A percentile compares a stretch with the other conserved stretches of the same genome.
phyloP scores from a whole-genome alignment of 2,329 filamentous ascomycete species.

The Acrocalymma vagum region DNA sequence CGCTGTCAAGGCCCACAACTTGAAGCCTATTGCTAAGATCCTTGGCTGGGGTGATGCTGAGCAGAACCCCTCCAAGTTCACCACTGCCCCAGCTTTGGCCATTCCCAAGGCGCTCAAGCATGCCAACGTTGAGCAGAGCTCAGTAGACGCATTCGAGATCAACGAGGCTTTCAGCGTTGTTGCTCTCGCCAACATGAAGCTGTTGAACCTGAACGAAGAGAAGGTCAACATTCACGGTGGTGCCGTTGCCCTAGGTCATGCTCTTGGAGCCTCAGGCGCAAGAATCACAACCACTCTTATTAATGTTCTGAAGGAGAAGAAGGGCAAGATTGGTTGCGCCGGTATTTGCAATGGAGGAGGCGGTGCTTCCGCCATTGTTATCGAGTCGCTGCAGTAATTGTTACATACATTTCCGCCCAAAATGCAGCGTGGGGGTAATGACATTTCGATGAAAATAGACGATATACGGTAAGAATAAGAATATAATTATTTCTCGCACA shows the following conservation, averaged over 20 bases:
- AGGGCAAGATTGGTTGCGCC: slow-evolving; percentile 90
- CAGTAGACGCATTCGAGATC: slow-evolving; percentile 96
- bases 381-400: slow-evolving; percentile 67
- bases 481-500: too few relatives aligned
- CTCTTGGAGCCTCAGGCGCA: slow-evolving; percentile 91
- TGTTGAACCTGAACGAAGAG: slow-evolving; percentile 78
- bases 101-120: slow-evolving; percentile 98
- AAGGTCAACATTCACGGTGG: slow-evolving; percentile 97
- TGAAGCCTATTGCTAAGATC: slow-evolving; percentile 96
- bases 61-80: slow-evolving; percentile 92
- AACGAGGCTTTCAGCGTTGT: slow-evolving; percentile 99
- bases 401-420: too few relatives aligned
- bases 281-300: slow-evolving; percentile 91
- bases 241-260: slow-evolving; percentile 94
- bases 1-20: slow-evolving; percentile 88
- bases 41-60: slow-evolving; percentile 96
- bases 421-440: too few relatives aligned
- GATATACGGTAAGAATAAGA: too few relatives aligned
- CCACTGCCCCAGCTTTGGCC: slow-evolving; percentile 88
- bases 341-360: slow-evolving; percentile 99
- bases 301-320: slow-evolving; percentile 87
- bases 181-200: slow-evolving; percentile 93
- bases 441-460: too few relatives aligned
- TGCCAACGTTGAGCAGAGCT: slow-evolving; percentile 78
- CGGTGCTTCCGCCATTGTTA: slow-evolving; percentile 90